phyloP scores from a whole-genome alignment of 2,329 filamentous ascomycete species.

The Claviceps quebecensis region DNA sequence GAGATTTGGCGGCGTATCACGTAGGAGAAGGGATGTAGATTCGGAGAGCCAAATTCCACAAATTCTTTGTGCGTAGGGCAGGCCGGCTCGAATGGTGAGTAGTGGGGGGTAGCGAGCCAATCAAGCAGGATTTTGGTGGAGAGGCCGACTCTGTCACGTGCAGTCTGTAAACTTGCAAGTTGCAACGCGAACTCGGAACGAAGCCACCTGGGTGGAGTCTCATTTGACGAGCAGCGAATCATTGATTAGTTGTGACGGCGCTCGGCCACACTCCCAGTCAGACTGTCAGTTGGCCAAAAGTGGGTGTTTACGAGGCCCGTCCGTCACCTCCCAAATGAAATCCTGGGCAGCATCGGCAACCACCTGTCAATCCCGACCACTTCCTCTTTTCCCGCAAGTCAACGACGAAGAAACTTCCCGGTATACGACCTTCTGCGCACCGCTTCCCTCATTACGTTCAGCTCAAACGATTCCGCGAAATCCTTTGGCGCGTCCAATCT shows the following conservation, averaged over 20 bases:
- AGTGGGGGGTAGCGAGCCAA: slow-evolving; percentile 23
- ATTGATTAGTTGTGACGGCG: neutral
- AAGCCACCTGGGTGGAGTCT: neutral
- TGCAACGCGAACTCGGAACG: neutral
- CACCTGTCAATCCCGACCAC: neutral
- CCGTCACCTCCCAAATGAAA: neutral
- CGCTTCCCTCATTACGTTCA: neutral
- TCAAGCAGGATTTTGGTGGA: slow-evolving; percentile 10
- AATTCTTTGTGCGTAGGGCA: slow-evolving; percentile 30
- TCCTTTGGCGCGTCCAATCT: no score
- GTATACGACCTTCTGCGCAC: neutral
- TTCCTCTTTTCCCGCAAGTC: no score
- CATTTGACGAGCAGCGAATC: slow-evolving; percentile 1
- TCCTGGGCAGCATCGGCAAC: neutral
- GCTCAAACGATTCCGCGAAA: neutral
- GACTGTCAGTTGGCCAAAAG: neutral
- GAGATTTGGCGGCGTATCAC: slow-evolving; percentile 20
- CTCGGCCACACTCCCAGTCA: neutral
- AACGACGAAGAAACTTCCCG: neutral
- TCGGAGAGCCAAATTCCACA: slow-evolving; percentile 24
- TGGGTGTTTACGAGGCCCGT: slow-evolving; percentile 3
- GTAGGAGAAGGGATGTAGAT: slow-evolving; percentile 21
- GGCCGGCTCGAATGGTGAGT: slow-evolving; percentile 22
- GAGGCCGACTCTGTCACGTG: slow-evolving; percentile 15
- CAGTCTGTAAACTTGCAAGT: slow-evolving; percentile 3